Conservation (phyloP, 164 flowering plant genomes). For the Akebia trifoliata region DNA sequence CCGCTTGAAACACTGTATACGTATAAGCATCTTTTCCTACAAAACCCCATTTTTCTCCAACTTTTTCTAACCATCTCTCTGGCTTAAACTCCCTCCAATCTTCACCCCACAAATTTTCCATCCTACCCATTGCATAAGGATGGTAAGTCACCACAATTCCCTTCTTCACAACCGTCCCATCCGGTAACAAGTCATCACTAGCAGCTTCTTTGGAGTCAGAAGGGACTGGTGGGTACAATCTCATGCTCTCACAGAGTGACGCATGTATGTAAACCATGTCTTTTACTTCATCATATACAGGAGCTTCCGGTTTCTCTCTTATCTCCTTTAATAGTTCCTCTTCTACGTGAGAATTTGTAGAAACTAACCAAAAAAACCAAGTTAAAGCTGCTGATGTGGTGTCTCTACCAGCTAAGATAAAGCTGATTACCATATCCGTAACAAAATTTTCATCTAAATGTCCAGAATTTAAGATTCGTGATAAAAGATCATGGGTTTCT, state of each 20-base stretch:
- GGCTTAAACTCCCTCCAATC: conserved; percentile 43
- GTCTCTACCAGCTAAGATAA: conserved; percentile 32
- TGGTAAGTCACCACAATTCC: conserved; percentile 35
- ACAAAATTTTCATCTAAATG: conserved; percentile 33
- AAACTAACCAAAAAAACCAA: conserved; percentile 36
- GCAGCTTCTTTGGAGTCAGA: conserved; percentile 33
- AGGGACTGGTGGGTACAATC: conserved; percentile 52
- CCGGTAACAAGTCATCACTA: conserved; percentile 50
- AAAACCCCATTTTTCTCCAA: conserved; percentile 24
- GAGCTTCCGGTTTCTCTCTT: conserved; percentile 3
- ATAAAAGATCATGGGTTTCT: conserved; percentile 31
- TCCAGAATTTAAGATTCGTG: conserved; percentile 39
- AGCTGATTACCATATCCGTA: conserved; percentile 30
- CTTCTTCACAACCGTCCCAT: conserved; percentile 45
- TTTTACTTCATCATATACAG: conserved; percentile 25
- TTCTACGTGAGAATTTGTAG: conserved; percentile 14
- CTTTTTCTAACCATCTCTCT: conserved; percentile 41
- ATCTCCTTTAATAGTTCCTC: conserved; percentile 24
- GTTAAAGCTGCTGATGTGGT: conserved; percentile 32
- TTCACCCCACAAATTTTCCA: conserved; percentile 38
- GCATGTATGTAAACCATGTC: conserved; percentile 51
- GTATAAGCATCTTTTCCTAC: conserved; percentile 25
- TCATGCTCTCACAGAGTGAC: conserved; percentile 44
- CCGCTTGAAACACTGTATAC: conserved; percentile 33
- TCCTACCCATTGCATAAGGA: conserved; percentile 57